Base-by-base conservation (phyloP, 208 protist species). In the Leishmania martiniquensis region DNA sequence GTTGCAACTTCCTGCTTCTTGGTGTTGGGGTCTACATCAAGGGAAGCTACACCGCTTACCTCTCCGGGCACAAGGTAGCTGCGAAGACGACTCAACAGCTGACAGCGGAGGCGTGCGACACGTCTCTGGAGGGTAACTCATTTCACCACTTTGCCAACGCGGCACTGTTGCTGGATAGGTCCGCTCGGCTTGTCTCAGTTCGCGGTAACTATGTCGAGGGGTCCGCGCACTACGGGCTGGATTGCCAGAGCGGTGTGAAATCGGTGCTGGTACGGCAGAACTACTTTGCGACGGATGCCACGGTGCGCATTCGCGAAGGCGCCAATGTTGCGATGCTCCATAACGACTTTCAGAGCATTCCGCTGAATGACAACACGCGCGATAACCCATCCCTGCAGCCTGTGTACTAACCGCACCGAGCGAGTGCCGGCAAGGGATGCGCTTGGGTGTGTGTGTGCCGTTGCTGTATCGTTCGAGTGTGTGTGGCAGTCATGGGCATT, bases 221-320 rank as follows among this genome's bases (percentile, higher is more conserved):
- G 55, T 97, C 91, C 66, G 91, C 76, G 29, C 91, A 97, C 87
- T 97, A 97, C 83, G 90, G 84, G 1, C 74, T 97, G 22, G 92
- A 96, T 84, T 91, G 85, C 80, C 84, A 87, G 4, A 79, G 83
- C 47, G 89, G 90, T 0, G 77, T 63, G 15, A 77, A 76, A 37
- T 75, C 76, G 51, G 85, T 94, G n/a, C 39, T 79, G 57, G 81
- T 97, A 37, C 77, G 85, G 45, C 57, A 89, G 52, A 97, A 97
- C 74, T 81, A 83, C 52, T 94, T 97, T 75, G 67, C 72, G 25
- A 76, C 78, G 2, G 78, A 86, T 39, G 83, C 91, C 4, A 54
- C 80, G 39, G 85, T 94, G 17, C 91, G 93, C 47, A 86, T 97
- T 49, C 87, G 90, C 55, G 78, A 89, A 45, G 83, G 82, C 13